Base-by-base conservation (phyloP, 2,329 filamentous ascomycete genomes). In the Fusarium fujikuroi region DNA sequence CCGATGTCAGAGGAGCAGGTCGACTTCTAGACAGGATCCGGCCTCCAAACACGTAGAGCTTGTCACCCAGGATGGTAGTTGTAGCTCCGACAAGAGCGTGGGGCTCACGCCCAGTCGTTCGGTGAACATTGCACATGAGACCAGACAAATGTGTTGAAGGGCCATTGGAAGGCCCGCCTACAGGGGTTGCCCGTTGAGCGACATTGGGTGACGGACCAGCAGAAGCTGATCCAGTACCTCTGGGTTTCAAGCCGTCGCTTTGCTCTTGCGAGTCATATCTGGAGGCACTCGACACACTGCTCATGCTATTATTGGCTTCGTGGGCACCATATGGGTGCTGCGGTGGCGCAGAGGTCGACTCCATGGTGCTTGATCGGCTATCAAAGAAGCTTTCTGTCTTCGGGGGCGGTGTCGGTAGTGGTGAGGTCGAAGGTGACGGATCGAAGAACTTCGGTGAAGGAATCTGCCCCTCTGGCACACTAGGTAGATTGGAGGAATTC, bases 31-130 rank as follows among this genome's bases (percentile, higher is more conserved):
- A 98, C 58, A 98, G 84, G 75, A 97, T 91, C 60, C 95, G 89
- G 12, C 96, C 96, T 52, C 96, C 96, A 84, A 98, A 99, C 7
- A 98, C 95, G 81, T 97, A 99, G 28, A 99, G 87, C 81, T 97
- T 98, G 82, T 99, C 96, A 34, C 95, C 96, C 3, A 99, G 83
- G 53, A 98, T 93, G 0, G 96, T 98, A 0, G 96, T 98, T 0
- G 96, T 98, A 9, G 96, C 95, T 37, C 96, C 96, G 1, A 99
- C 96, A 5, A 98, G 86, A 6, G 96, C 93, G 78, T 93, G 94
- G 6, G 96, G 96, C 79, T 98, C 95, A 70, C 91, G 91, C 40
- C 96, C 96, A 1, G 95, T 98, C 3, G 96, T 98, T 72, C 95
- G 86, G 76, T 92, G 90, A n/a, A 92, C 90, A 79, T 92, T 92